These are phyloP conservation scores for Grifola frondosa DNA, from an alignment of 1,284 basidiomycete genomes.

Conservation along the genomic window DNA sequence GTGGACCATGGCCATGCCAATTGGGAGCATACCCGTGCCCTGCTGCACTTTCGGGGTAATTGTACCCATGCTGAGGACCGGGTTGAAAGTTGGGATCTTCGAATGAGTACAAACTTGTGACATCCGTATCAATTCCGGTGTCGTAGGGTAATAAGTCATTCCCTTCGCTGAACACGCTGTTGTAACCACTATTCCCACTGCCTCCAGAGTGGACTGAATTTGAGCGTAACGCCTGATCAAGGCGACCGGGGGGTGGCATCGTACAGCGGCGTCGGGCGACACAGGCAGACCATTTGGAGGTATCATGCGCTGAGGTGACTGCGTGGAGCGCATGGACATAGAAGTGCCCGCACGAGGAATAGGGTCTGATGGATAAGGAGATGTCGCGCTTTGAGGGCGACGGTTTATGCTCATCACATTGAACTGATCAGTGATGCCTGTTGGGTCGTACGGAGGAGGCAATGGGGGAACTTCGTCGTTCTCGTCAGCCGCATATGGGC, in stretches of 20 bases:
- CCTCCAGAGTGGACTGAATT: conserved; percentile 30
- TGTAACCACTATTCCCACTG: conserved; percentile 26
- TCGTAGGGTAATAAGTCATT: conserved; percentile 23
- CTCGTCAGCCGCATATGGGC: conserved; percentile 32
- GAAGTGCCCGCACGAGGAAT: conserved; percentile 49
- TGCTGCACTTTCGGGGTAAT: not conserved
- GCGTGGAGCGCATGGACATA: conserved; percentile 45
- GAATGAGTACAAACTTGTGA: conserved; percentile 35
- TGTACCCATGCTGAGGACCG: conserved; percentile 13
- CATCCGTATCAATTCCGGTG: conserved; percentile 25
- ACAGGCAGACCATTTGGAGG: conserved; percentile 23
- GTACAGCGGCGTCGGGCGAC: conserved; percentile 22
- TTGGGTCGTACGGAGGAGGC: conserved; percentile 41
- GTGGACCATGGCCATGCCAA: conserved; percentile 37
- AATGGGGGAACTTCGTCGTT: conserved; percentile 31
- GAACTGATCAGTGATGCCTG: conserved; percentile 47
- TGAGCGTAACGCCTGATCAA: conserved; percentile 17
- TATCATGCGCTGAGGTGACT: conserved; percentile 28
- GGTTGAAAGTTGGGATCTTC: conserved; percentile 30
- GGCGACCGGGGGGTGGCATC: conserved; percentile 22
- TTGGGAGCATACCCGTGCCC: conserved; percentile 17
- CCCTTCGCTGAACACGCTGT: conserved; percentile 25
- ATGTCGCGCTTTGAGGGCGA: conserved; percentile 25
- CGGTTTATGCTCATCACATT: conserved; percentile 47
- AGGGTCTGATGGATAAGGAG: conserved; percentile 21